phyloP scores from a whole-genome alignment of 169 alveolate genomes.

The Pseudocohnilembus persalinus region DNA sequence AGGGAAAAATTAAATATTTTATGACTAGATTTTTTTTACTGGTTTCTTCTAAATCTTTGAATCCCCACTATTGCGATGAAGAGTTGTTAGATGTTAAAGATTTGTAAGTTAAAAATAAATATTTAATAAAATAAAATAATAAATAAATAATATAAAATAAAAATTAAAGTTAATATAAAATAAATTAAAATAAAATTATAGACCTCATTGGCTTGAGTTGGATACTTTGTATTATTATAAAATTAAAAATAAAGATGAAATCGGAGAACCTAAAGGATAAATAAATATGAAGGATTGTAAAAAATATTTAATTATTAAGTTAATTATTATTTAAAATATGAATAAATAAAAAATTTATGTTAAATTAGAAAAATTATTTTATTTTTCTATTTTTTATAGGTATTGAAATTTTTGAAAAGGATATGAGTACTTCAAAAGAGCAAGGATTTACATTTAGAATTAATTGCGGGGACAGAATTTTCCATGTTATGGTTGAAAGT shows the following conservation, averaged over 20 bases:
- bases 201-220: conserved; percentile 40
- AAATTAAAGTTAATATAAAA: not conserved
- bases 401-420: conserved; percentile 32
- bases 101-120: not conserved
- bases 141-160: not conserved
- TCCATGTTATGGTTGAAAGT: conserved; percentile 37
- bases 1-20: conserved; percentile 41
- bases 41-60: conserved; percentile 36
- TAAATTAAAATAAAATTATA: not conserved
- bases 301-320: too few species aligned
- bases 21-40: conserved; percentile 35
- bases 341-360: too few species aligned
- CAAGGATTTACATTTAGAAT: conserved; percentile 30
- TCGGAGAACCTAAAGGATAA: conserved; percentile 28
- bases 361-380: too few species aligned
- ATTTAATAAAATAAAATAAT: not conserved
- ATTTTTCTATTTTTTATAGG: not conserved
- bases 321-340: too few species aligned
- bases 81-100: conserved; percentile 27
- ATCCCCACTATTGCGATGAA: conserved; percentile 29
- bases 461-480: conserved; percentile 45
- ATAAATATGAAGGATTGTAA: conserved; percentile 28
- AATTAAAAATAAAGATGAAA: conserved; percentile 21
- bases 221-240: conserved; percentile 32
- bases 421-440: conserved; percentile 36